A percentile compares a stretch with the other conserved stretches of the same genome.
phyloP scores from a whole-genome alignment of 2,329 filamentous ascomycete genomes.

The Bisporella sp. region DNA sequence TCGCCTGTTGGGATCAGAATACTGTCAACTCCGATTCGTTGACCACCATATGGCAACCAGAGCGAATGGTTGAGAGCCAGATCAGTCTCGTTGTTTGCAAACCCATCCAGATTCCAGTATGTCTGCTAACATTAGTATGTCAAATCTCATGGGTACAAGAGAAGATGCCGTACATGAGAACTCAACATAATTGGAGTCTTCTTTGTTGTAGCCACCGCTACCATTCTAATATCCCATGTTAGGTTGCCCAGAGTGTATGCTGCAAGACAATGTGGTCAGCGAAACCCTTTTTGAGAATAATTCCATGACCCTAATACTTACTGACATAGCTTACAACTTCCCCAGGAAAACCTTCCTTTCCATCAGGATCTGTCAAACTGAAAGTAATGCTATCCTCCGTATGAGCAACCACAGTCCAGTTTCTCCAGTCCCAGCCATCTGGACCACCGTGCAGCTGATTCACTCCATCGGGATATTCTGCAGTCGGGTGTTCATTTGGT shows the following conservation, averaged over 20 bases:
- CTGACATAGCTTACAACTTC: slow-evolving; percentile 66
- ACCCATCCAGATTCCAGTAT: slow-evolving; percentile 82
- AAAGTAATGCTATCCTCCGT: slow-evolving; percentile 64
- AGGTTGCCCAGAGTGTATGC: slow-evolving; percentile 60
- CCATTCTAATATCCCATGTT: slow-evolving; percentile 68
- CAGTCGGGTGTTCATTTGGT: slow-evolving; percentile 56
- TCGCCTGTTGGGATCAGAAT: slow-evolving; percentile 71
- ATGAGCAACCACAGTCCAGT: slow-evolving; percentile 69
- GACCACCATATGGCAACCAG: slow-evolving; percentile 64
- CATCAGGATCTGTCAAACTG: slow-evolving; percentile 64
- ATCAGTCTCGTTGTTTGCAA: slow-evolving; percentile 63
- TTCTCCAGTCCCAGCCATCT: slow-evolving; percentile 70
- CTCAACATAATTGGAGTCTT: slow-evolving; percentile 80
- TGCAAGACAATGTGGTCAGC: neutral
- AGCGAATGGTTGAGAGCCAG: slow-evolving; percentile 65
- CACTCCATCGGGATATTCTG: slow-evolving; percentile 42
- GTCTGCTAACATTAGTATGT: slow-evolving; percentile 38
- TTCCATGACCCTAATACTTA: neutral
- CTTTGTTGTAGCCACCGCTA: slow-evolving; percentile 62
- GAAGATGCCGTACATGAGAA: slow-evolving; percentile 36
- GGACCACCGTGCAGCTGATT: slow-evolving; percentile 65
- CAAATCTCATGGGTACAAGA: neutral
- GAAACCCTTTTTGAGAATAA: neutral
- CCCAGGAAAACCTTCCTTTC: slow-evolving; percentile 71
- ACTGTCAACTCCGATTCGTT: slow-evolving; percentile 60